Evolutionary conservation across 2,329 filamentous ascomycete species (phyloP).

Genomic region (Colletotrichum horii): DNA sequence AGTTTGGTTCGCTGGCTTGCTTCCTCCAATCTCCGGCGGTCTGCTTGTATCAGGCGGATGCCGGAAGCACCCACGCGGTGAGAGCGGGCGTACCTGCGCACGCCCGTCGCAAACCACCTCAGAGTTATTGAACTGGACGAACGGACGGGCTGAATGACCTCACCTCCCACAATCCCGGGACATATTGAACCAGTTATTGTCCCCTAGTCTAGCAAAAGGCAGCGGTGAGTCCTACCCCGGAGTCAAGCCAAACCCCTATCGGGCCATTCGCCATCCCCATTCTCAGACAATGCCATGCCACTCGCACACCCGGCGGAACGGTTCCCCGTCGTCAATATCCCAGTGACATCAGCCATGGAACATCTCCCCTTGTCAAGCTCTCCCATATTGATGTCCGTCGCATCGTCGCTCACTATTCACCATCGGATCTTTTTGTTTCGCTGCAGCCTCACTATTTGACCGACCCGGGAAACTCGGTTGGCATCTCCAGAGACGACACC

Average conservation of each 20-base stretch:
- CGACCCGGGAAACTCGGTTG: neutral
- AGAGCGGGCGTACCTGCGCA: conserved; percentile 1
- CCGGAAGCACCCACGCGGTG: neutral
- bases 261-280: neutral
- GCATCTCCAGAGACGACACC: neutral
- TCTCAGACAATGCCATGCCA: conserved; percentile 4
- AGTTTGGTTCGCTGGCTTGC: neutral
- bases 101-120: neutral
- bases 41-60: neutral
- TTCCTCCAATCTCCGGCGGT: neutral
- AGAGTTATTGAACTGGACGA: neutral
- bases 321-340: conserved; percentile 6
- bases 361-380: neutral
- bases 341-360: conserved; percentile 10
- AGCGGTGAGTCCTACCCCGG: conserved; percentile 8
- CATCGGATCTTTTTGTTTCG: neutral
- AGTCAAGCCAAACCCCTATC: neutral
- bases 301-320: conserved; percentile 9
- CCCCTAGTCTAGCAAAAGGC: neutral
- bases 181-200: neutral
- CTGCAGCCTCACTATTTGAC: neutral
- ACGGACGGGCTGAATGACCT: conserved; percentile 3
- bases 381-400: neutral
- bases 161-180: neutral
- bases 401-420: neutral